These are phyloP conservation scores for Colletotrichum acutatum DNA, from an alignment of 2,329 filamentous ascomycete genomes.

Conservation along the genomic window DNA sequence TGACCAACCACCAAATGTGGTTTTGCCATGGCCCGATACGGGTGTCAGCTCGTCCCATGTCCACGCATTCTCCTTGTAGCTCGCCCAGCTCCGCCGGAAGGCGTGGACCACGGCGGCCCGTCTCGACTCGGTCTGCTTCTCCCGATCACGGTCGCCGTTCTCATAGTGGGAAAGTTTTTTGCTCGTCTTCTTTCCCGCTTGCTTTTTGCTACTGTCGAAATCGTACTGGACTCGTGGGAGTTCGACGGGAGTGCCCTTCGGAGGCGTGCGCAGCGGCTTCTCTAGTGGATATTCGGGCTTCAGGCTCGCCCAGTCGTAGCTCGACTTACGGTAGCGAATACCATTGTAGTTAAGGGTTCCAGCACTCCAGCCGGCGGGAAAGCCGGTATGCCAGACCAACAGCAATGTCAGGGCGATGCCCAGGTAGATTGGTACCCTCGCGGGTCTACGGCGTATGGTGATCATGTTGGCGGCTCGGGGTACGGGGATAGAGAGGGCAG, in stretches of 20 bases:
- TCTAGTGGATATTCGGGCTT: constrained; percentile 46
- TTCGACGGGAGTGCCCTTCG: constrained; percentile 45
- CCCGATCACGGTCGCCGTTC: constrained; percentile 35
- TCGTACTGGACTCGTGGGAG: constrained; percentile 41
- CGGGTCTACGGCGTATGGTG: constrained; percentile 33
- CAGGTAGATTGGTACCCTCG: constrained; percentile 33
- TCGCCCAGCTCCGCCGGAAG: constrained; percentile 59
- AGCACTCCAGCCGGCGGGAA: constrained; percentile 19
- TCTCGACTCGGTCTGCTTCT: constrained; percentile 43
- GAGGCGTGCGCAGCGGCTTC: constrained; percentile 45
- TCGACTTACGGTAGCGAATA: constrained; percentile 37
- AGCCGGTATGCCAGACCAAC: constrained; percentile 28
- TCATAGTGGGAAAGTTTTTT: constrained; percentile 48
- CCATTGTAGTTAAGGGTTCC: constrained; percentile 18
- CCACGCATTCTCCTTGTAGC: constrained; percentile 66
- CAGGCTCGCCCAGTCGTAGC: constrained; percentile 51
- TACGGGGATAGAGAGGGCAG: constrained; percentile 20
- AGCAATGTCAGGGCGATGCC: constrained; percentile 22
- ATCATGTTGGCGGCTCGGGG: constrained; percentile 36
- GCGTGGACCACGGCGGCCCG: constrained; percentile 51
- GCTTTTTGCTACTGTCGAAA: constrained; percentile 38
- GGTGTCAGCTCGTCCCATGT: constrained; percentile 66
- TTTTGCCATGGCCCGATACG: constrained; percentile 56
- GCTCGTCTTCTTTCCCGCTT: constrained; percentile 3
- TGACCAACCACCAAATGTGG: constrained; percentile 65